Percentiles rank a stretch among this genome's conserved stretches.
Conservation (phyloP, 106 monocot genomes). For the Dioscorea zingiberensis region DNA sequence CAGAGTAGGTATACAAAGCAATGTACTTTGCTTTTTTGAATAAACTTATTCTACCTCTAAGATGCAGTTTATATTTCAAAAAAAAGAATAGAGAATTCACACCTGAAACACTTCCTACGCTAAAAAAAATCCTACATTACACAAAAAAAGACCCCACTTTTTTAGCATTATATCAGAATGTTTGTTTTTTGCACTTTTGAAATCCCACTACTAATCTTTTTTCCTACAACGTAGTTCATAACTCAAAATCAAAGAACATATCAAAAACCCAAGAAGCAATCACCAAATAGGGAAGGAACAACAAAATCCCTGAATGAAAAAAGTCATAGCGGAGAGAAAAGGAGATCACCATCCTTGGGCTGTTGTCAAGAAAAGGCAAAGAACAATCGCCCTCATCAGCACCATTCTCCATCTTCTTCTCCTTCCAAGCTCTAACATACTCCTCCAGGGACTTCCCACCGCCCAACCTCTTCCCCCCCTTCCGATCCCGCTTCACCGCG, state of each 20-base stretch:
- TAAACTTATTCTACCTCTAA: too few species aligned
- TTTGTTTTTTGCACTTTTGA: too few species aligned
- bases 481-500: constrained; percentile 19
- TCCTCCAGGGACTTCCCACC: constrained; percentile 37
- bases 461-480: constrained; percentile 10
- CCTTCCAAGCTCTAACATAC: constrained; percentile 52
- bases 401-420: constrained; percentile 48
- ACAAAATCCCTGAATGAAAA: neutral
- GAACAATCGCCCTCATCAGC: constrained; percentile 24
- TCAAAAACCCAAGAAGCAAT: neutral
- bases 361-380: constrained; percentile 68
- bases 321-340: neutral
- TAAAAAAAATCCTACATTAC: too few species aligned
- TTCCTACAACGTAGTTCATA: too few species aligned
- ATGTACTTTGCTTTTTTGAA: too few species aligned
- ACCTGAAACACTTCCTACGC: too few species aligned
- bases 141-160: too few species aligned
- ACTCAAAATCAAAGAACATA: neutral
- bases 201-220: too few species aligned
- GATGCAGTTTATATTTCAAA: too few species aligned
- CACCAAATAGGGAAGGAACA: neutral
- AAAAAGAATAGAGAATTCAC: too few species aligned
- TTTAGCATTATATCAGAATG: too few species aligned
- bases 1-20: too few species aligned
- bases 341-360: constrained; percentile 44